Percentiles rank a stretch among this genome's conserved stretches.
These are phyloP conservation scores for Dissophora globulifera DNA, from an alignment of 192 early-diverging fungal genomes.

Conservation along the genomic window DNA sequence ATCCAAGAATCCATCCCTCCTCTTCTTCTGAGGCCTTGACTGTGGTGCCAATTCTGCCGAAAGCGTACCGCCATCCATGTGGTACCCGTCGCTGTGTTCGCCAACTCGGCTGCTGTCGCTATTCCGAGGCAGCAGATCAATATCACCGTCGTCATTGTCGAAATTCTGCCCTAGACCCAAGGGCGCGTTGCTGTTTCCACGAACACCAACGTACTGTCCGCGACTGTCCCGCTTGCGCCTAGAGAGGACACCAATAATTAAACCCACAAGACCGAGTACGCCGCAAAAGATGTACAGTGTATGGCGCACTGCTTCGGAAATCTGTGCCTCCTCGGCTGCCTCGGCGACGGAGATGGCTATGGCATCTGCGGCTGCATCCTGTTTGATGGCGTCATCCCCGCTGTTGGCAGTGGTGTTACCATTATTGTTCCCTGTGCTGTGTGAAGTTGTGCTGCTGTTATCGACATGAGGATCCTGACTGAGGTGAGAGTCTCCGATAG, in stretches of 20 bases:
- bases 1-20: no score
- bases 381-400: neutral
- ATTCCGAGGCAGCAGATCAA: conserved; percentile 7
- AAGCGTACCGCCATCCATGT: neutral
- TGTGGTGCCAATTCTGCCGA: neutral
- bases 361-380: neutral
- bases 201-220: conserved; percentile 12
- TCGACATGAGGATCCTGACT: no score
- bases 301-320: neutral
- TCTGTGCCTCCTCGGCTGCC: conserved; percentile 4
- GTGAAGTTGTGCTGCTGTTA: neutral
- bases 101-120: neutral
- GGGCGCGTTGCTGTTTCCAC: neutral
- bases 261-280: conserved; percentile 8
- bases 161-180: neutral
- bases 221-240: conserved; percentile 24
- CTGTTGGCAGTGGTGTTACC: neutral
- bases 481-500: no score
- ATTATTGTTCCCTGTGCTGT: neutral
- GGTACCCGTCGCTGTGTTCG: neutral
- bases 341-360: neutral
- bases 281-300: conserved; percentile 25
- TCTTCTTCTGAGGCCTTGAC: neutral
- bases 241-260: conserved; percentile 16
- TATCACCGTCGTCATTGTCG: conserved; percentile 15